Evolutionary conservation across 2,329 filamentous ascomycete genomes (phyloP), one percentile per base, ranked within the genome.

Genomic region (Xylaria sp.): DNA sequence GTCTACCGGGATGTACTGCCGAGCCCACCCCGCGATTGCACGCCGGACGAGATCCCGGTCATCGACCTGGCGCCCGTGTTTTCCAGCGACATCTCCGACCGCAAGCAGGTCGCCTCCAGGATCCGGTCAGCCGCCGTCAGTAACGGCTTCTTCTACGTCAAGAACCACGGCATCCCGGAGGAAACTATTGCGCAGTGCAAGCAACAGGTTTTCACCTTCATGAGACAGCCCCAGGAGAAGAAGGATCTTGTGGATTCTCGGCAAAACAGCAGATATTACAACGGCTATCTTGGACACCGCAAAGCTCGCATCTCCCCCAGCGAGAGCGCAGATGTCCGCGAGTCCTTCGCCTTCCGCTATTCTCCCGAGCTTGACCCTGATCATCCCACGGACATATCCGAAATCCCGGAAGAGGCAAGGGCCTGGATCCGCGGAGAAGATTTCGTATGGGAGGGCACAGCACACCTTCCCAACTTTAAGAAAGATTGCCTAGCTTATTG

Each of bases 141-240:
- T 37, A 81, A 71, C 0, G 81, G 80, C 2, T 84, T 84, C 69
- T 83, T 84, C 67, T 83, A 83, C 68, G 72, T 83, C 54, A 72
- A 71, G 54, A 78, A 80, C 52, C 79, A 82, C 53, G 76, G 78
- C 2, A 75, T 82, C 20, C 53, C 72, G 0, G 39, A 69, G 1
- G 61, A 66, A 21, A 73, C 70, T 0, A 69, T 73, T 21, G 47
- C 60, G 4, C 72, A 69, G 7, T 72, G 70, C 26, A 67, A 66
- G 24, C 51, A 62, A 42, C 68, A 69, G 48, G 60, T 66, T 7
- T 59, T 75, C 2, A 63, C 69, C 2, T 83, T 83, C 63, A 83
- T 84, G 67, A 71, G 68, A 4, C 79, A 82, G 55, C 67, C 77
- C 0, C 54, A 64, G 0, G 72, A 74, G 7, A 61, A 69, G 7